Evolutionary conservation across 2,329 filamentous ascomycete species (phyloP).

Genomic region (Lasiodiplodia gonubiensis): DNA sequence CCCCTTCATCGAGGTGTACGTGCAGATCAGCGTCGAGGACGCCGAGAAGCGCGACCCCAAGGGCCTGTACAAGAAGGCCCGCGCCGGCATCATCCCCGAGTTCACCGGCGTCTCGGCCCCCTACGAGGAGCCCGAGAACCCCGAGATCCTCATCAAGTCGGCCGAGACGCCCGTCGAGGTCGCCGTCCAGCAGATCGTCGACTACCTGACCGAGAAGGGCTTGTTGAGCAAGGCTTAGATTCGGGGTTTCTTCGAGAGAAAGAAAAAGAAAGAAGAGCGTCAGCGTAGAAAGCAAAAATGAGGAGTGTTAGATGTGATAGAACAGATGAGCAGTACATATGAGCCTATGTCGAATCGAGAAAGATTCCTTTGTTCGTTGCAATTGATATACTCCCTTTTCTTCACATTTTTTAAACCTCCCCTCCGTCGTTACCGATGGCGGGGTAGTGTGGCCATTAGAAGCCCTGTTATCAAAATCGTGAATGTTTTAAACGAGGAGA

Average conservation of each 20-base stretch:
- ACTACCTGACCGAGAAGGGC: conserved; percentile 75
- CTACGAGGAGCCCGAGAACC: conserved; percentile 84
- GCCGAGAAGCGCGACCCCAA: conserved; percentile 96
- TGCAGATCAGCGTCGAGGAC: conserved; percentile 89
- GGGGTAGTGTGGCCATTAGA: too few species aligned
- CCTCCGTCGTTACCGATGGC: too few species aligned
- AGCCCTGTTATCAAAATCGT: too few species aligned
- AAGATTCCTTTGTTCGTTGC: too few species aligned
- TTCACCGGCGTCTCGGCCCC: conserved; percentile 96
- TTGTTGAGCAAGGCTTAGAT: conserved; percentile 54
- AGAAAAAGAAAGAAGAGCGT: background rate
- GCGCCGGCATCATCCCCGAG: conserved; percentile 91
- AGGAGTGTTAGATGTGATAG: background rate
- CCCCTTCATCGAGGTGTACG: conserved; percentile 90
- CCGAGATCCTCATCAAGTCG: conserved; percentile 87
- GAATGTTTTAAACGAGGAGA: too few species aligned
- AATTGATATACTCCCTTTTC: too few species aligned
- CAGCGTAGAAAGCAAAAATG: background rate
- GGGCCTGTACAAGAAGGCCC: conserved; percentile 96
- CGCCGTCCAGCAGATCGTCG: conserved; percentile 81
- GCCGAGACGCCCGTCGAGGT: conserved; percentile 85
- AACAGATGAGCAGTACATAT: background rate
- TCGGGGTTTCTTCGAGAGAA: background rate
- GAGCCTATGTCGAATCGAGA: too few species aligned
- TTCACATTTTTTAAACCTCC: too few species aligned